Conservation (phyloP, 148 eudicot genomes). For the Pouteria glomerata region DNA sequence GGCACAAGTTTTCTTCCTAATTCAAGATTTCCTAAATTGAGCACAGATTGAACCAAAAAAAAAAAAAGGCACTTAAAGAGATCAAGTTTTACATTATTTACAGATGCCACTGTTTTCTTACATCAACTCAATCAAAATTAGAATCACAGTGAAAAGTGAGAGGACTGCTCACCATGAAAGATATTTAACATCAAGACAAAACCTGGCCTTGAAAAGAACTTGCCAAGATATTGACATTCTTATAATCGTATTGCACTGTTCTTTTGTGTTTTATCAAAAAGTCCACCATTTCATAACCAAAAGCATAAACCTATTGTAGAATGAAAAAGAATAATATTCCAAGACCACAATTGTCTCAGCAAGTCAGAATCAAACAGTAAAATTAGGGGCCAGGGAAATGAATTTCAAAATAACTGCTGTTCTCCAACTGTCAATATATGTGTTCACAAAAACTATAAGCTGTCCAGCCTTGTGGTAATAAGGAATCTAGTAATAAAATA, state of each 20-base stretch:
- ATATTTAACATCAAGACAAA: not conserved
- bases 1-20: slow-evolving; percentile 7
- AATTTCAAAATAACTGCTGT: not conserved
- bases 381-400: not conserved
- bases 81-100: slow-evolving; percentile 11
- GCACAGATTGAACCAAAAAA: slow-evolving; percentile 7
- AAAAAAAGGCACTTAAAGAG: not conserved
- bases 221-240: slow-evolving; percentile 11
- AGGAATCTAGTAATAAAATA: too few relatives aligned
- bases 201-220: not conserved
- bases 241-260: not conserved
- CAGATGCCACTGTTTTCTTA: slow-evolving; percentile 6
- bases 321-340: not conserved
- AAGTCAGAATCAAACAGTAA: not conserved
- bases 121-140: slow-evolving; percentile 11
- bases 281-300: not conserved
- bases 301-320: not conserved
- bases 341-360: not conserved
- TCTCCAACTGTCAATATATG: not conserved
- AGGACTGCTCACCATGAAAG: not conserved
- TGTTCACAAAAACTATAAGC: not conserved
- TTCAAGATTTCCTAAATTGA: slow-evolving; percentile 14
- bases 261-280: not conserved
- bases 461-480: too few relatives aligned
- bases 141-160: slow-evolving; percentile 13